Percentiles rank a stretch among this genome's conserved stretches.
Conservation (phyloP, 2,329 filamentous ascomycete genomes). For the Botrytis squamosa region DNA sequence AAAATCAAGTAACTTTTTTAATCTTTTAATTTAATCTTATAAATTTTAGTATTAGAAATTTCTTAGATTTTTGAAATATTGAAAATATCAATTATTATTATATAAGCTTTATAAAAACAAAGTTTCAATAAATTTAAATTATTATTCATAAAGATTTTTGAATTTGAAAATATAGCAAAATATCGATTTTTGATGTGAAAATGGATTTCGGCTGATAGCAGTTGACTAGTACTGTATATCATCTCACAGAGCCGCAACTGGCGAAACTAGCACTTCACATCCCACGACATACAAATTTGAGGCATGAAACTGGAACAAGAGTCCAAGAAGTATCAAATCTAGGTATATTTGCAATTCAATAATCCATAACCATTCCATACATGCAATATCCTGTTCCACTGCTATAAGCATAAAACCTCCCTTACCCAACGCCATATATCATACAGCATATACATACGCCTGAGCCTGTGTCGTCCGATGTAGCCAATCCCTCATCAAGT, state of each 20-base stretch:
- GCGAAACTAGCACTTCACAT: neutral
- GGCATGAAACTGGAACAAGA: neutral
- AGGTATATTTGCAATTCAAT: neutral
- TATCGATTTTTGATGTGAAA: no score
- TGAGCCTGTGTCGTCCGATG: neutral
- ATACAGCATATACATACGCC: slow-evolving; percentile 11
- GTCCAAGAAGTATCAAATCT: neutral
- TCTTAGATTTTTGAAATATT: no score
- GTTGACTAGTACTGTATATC: no score
- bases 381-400: slow-evolving; percentile 3
- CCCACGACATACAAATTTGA: neutral
- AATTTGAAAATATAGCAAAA: no score
- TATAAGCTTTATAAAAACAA: no score
- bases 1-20: no score
- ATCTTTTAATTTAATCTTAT: no score
- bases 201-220: no score
- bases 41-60: no score
- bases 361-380: neutral
- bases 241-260: neutral
- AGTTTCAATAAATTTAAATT: no score
- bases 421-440: slow-evolving; percentile 4
- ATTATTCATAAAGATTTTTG: no score
- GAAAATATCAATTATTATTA: no score
- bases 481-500: slow-evolving; percentile 9
- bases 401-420: neutral